Conservation (phyloP, 2,329 filamentous ascomycete genomes). For the Calonectria pseudoturangicola region DNA sequence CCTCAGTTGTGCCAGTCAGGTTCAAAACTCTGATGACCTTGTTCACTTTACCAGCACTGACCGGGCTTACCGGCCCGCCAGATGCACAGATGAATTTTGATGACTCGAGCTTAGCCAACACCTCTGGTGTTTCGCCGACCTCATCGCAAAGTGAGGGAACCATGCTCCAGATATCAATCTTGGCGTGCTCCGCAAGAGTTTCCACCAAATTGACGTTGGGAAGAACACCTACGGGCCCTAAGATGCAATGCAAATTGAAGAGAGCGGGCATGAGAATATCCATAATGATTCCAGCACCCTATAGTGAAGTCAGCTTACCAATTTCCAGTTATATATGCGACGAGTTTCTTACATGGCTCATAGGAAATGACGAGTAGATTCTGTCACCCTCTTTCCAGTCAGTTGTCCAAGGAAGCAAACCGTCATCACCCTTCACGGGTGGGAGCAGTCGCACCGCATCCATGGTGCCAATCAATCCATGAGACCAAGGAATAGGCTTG, state of each 20-base stretch:
- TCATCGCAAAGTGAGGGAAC: slow-evolving; percentile 61
- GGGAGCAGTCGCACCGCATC: slow-evolving; percentile 62
- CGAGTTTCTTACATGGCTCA: slow-evolving; percentile 57
- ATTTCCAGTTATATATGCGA: not conserved
- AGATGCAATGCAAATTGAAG: slow-evolving; percentile 59
- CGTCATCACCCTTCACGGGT: slow-evolving; percentile 54
- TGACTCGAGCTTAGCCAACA: slow-evolving; percentile 56
- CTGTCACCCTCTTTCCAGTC: slow-evolving; percentile 55
- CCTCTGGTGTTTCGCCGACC: slow-evolving; percentile 55
- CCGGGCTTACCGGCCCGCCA: slow-evolving; percentile 58
- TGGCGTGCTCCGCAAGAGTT: slow-evolving; percentile 56
- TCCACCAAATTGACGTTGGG: slow-evolving; percentile 61
- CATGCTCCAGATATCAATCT: slow-evolving; percentile 63
- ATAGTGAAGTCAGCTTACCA: slow-evolving; percentile 18
- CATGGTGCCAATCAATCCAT: slow-evolving; percentile 58
- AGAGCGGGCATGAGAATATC: slow-evolving; percentile 62
- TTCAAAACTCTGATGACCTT: slow-evolving; percentile 58
- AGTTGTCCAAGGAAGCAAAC: slow-evolving; percentile 55
- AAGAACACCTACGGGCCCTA: slow-evolving; percentile 59
- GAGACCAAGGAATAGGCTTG: slow-evolving; percentile 62
- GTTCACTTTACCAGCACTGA: slow-evolving; percentile 56
- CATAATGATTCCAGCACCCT: slow-evolving; percentile 65
- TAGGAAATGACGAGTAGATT: slow-evolving; percentile 61
- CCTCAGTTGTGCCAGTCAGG: slow-evolving; percentile 59
- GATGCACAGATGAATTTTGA: slow-evolving; percentile 62